Conservation (phyloP, 495 filamentous ascomycete species). For the Apiosordaria backusii region DNA sequence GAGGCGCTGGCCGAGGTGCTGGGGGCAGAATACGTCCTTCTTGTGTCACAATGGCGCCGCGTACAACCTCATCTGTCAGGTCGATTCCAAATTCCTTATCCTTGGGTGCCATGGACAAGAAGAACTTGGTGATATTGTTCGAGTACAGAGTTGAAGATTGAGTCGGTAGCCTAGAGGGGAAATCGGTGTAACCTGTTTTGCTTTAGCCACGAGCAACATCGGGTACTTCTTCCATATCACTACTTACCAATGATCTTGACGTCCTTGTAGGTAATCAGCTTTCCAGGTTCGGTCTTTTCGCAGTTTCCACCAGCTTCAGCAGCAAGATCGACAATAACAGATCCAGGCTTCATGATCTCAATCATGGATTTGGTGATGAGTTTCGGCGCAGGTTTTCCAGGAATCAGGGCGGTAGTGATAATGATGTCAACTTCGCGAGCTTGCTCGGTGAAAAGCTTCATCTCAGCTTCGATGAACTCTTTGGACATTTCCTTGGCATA, state of each 20-base stretch:
- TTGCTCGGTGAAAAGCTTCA: constrained; percentile 81
- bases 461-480: constrained; percentile 82
- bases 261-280: constrained; percentile 64
- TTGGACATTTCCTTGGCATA: constrained; percentile 88
- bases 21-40: constrained; percentile 70
- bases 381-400: constrained; percentile 69
- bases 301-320: constrained; percentile 80
- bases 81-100: constrained; percentile 73
- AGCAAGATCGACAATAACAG: constrained; percentile 75
- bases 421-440: constrained; percentile 82
- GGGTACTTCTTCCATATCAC: not conserved
- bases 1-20: constrained; percentile 66
- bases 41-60: constrained; percentile 71
- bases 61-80: constrained; percentile 72
- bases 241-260: constrained; percentile 72
- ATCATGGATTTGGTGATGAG: constrained; percentile 77
- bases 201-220: not conserved
- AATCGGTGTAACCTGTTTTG: constrained; percentile 66
- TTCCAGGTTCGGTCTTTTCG: constrained; percentile 65
- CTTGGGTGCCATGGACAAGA: constrained; percentile 71
- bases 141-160: constrained; percentile 80
- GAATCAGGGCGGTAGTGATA: constrained; percentile 79
- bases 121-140: constrained; percentile 81
- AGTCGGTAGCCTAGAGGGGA: constrained; percentile 74
- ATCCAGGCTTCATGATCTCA: constrained; percentile 75